Conservation (phyloP, 176 grass and related monocot species). For the Juncus inflexus region DNA sequence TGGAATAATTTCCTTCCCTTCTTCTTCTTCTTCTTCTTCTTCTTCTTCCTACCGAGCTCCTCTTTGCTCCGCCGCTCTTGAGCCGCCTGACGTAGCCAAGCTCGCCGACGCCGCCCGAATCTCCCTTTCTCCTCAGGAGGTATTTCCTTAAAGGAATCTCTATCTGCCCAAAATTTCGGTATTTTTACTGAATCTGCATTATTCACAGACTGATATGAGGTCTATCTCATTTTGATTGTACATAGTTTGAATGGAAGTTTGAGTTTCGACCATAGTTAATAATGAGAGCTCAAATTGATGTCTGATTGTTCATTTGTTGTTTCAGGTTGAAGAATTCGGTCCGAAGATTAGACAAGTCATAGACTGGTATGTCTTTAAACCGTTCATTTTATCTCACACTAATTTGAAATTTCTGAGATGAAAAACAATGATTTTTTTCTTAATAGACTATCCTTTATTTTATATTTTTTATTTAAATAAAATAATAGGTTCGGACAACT, state of each 20-base stretch:
- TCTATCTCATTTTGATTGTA: too few species aligned
- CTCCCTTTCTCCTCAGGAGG: conserved; percentile 67
- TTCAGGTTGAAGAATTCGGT: conserved; percentile 54
- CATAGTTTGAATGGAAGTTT: too few species aligned
- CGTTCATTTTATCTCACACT: neutral
- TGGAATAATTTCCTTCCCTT: neutral
- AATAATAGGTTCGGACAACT: conserved; percentile 76
- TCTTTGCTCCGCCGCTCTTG: conserved; percentile 36
- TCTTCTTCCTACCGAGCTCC: conserved; percentile 1
- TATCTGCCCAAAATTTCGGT: neutral
- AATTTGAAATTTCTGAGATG: neutral
- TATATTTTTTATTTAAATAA: neutral
- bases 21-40: conserved; percentile 5
- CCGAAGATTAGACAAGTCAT: conserved; percentile 77
- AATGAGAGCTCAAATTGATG: conserved; percentile 4
- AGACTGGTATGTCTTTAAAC: conserved; percentile 41
- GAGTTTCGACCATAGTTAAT: too few species aligned
- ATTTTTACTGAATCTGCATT: too few species aligned
- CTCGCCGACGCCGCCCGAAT: conserved; percentile 72
- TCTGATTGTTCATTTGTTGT: conserved; percentile 24
- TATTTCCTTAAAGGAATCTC: neutral
- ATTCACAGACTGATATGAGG: too few species aligned
- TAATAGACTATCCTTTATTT: neutral
- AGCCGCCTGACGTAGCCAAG: conserved; percentile 59
- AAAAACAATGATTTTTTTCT: neutral